Evolutionary conservation across 2,329 filamentous ascomycete genomes (phyloP).

Genomic region (Nigrospora osmanthi): DNA sequence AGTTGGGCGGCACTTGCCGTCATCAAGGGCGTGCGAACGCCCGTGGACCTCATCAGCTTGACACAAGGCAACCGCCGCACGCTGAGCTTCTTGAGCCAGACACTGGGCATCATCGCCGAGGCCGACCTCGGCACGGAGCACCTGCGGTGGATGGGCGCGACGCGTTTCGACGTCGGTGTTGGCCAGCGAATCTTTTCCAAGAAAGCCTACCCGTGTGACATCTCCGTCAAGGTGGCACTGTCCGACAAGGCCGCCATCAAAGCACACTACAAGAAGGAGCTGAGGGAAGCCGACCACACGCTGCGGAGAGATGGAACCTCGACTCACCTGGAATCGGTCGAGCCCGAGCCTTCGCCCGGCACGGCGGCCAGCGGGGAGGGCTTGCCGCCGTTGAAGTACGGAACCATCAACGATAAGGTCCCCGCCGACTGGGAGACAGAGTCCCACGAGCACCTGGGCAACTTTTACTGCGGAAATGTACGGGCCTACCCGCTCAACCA

Average conservation of each 20-base stretch:
- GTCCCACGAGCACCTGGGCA: conserved; percentile 72
- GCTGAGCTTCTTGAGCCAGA: conserved; percentile 85
- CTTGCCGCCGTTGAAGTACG: conserved; percentile 69
- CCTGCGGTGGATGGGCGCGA: conserved; percentile 84
- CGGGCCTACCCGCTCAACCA: conserved; percentile 19
- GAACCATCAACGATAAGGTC: conserved; percentile 69
- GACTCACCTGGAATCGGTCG: conserved; percentile 5
- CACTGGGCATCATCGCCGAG: conserved; percentile 84
- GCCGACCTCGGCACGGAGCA: conserved; percentile 84
- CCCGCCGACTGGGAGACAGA: conserved; percentile 70
- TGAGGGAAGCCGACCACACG: conserved; percentile 1
- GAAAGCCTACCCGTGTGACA: conserved; percentile 79
- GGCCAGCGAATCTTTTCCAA: conserved; percentile 68
- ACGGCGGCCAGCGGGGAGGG: conserved; percentile 33
- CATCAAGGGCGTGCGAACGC: conserved; percentile 79
- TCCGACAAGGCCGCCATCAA: conserved; percentile 68
- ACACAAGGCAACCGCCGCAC: conserved; percentile 70
- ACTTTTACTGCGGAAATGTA: conserved; percentile 88
- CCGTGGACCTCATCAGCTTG: conserved; percentile 79
- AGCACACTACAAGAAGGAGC: conserved; percentile 56
- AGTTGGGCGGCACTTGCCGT: conserved; percentile 73
- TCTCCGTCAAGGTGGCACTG: conserved; percentile 77
- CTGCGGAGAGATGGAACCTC: conserved; percentile 19
- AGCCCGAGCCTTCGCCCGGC: conserved; percentile 12
- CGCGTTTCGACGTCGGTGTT: conserved; percentile 80